Evolutionary conservation across 1,284 basidiomycete species (phyloP), one percentile per base, ranked within the genome.

Genomic region (Meripilus lineatus): DNA sequence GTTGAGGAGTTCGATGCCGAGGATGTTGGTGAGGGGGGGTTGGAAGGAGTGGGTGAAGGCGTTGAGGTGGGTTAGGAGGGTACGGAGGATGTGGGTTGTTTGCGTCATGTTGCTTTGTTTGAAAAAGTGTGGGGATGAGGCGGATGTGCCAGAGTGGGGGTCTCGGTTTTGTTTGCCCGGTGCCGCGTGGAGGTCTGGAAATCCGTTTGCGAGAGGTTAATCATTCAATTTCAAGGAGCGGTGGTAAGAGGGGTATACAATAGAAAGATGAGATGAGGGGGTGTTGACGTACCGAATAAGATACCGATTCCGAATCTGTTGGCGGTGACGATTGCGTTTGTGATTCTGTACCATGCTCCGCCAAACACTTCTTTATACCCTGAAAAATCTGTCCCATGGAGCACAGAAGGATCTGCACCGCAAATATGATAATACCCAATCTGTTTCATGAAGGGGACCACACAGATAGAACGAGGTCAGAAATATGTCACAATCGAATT

Each of bases 1-100:
- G 61, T 94, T 94, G 35, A 93, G 68, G 3, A 94, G 70, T 59
- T 93, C 86, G 40, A 94, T 69, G 5, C 90, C 91, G 33, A 92
- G 73, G 21, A 93, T 65, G 57, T 92, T 89, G 2, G 73, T 69
- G 25, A 76, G 71, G 14, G 68, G 56, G 1, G 61, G 60, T 28
- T 52, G 46, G 35, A 65, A 58, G 11, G 68, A 65, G 30, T 64
- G 60, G 5, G 57, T 48, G 42, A 59, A 65, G 1, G 57, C 56
- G 7, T 63, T 66, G 24, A 89, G 65, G 38, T 77, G 69, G 8
- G 59, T 57, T 18, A 75, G 55, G 17, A 81, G 65, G 2, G 62
- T 62, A 22, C 67, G 60, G 30, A 83, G 69, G 28, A 74, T 65
- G 32, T 66, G 67, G 20, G 76, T 68, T 0, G 84, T 83, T 26